Evolutionary conservation across 2,329 filamentous ascomycete genomes (phyloP).

Genomic region (Exophiala alcalophila): DNA sequence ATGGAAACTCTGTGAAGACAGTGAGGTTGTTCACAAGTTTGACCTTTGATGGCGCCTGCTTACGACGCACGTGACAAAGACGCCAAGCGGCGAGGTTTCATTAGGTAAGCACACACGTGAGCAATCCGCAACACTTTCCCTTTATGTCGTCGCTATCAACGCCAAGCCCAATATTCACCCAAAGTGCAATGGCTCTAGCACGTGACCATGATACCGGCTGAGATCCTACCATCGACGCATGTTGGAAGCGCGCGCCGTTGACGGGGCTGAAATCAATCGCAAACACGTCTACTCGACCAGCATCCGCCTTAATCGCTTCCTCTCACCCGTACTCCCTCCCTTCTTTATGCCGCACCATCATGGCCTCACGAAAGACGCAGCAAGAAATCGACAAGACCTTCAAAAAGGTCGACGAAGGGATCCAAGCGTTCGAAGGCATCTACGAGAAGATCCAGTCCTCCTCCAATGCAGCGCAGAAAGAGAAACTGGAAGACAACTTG

Average conservation of each 20-base stretch:
- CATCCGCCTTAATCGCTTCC: background rate
- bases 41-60: too few species aligned
- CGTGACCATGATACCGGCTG: too few species aligned
- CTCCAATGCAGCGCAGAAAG: constrained; percentile 90
- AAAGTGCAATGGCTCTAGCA: constrained; percentile 2
- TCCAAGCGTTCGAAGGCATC: constrained; percentile 86
- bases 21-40: too few species aligned
- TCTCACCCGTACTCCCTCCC: background rate
- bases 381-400: constrained; percentile 99
- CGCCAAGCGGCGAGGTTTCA: too few species aligned
- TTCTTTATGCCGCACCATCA: constrained; percentile 45
- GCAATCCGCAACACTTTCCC: too few species aligned
- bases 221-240: too few species aligned
- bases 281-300: constrained; percentile 4
- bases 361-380: constrained; percentile 94
- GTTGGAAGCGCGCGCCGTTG: constrained; percentile 9
- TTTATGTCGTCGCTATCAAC: background rate
- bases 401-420: constrained; percentile 95
- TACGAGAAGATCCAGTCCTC: constrained; percentile 97
- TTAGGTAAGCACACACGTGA: too few species aligned
- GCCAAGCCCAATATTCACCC: constrained; percentile 5
- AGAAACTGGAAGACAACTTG: constrained; percentile 95
- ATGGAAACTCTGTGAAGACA: too few species aligned
- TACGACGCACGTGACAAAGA: too few species aligned
- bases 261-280: constrained; percentile 2